Evolutionary conservation across 495 filamentous ascomycete species (phyloP).

Genomic region (Penicillium herquei): DNA sequence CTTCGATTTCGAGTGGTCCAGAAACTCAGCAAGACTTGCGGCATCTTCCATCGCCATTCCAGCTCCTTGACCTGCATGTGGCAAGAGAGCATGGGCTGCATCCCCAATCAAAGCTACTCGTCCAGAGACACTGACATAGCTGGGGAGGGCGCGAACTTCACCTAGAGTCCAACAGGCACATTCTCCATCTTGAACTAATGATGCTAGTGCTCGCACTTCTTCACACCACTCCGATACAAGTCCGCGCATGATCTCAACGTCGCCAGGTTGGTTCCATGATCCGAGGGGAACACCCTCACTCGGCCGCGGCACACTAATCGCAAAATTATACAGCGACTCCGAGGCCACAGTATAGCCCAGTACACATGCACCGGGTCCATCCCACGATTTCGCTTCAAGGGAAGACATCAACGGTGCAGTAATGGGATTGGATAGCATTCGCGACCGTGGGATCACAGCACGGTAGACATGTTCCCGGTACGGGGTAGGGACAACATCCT

Average conservation of each 20-base stretch:
- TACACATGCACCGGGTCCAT: constrained; percentile 8
- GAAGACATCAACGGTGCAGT: constrained; percentile 15
- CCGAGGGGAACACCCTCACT: constrained; percentile 11
- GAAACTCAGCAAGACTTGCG: constrained; percentile 14
- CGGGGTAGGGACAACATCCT: constrained; percentile 11
- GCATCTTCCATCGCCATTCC: constrained; percentile 18
- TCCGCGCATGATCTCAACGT: constrained; percentile 13
- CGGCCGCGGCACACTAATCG: constrained; percentile 13
- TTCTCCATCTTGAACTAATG: constrained; percentile 11
- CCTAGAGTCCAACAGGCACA: constrained; percentile 13
- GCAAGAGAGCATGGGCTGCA: constrained; percentile 17
- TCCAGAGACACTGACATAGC: constrained; percentile 12
- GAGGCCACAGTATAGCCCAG: constrained; percentile 13
- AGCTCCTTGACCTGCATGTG: constrained; percentile 17
- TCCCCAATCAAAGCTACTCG: constrained; percentile 15
- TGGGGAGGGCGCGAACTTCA: constrained; percentile 10
- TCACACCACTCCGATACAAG: constrained; percentile 16
- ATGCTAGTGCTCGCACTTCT: constrained; percentile 12
- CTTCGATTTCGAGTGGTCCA: constrained; percentile 8
- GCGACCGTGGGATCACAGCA: constrained; percentile 13
- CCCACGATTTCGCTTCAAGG: constrained; percentile 10
- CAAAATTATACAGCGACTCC: constrained; percentile 11
- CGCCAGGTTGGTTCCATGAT: constrained; percentile 14
- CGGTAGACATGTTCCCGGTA: constrained; percentile 16
- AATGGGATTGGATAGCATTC: constrained; percentile 14